Percentiles rank a stretch among this genome's conserved stretches.
phyloP scores from a whole-genome alignment of 2,329 filamentous ascomycete genomes.

The Pezicula carpinea region DNA sequence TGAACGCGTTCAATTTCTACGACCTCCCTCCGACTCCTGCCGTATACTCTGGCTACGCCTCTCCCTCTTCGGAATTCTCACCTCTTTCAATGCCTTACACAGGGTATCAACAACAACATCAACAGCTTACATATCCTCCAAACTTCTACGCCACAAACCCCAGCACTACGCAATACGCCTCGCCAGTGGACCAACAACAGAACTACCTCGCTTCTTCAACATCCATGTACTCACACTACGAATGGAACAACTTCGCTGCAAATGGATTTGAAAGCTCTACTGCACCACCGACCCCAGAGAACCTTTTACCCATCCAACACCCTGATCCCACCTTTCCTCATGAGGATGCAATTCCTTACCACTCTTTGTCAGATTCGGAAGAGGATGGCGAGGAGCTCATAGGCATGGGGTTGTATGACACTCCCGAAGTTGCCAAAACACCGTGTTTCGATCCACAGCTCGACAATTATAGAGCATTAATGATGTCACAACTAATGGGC shows the following conservation, averaged over 20 bases:
- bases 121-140: slow-evolving; percentile 9
- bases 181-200: slow-evolving; percentile 9
- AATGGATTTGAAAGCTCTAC: slow-evolving; percentile 41
- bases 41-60: slow-evolving; percentile 54
- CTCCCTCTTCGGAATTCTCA: slow-evolving; percentile 50
- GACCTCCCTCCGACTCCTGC: slow-evolving; percentile 41
- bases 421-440: slow-evolving; percentile 51
- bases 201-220: slow-evolving; percentile 9
- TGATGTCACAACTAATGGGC: slow-evolving; percentile 50
- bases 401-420: slow-evolving; percentile 79
- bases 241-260: slow-evolving; percentile 43
- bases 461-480: slow-evolving; percentile 47
- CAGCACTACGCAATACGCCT: slow-evolving; percentile 11
- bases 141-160: neutral
- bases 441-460: slow-evolving; percentile 40
- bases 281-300: slow-evolving; percentile 55
- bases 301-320: slow-evolving; percentile 49
- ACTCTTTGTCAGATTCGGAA: slow-evolving; percentile 49
- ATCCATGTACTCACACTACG: slow-evolving; percentile 27
- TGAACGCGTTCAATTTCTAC: slow-evolving; percentile 15
- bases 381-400: slow-evolving; percentile 65
- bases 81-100: slow-evolving; percentile 45
- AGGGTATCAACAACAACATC: slow-evolving; percentile 20
- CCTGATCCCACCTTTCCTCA: slow-evolving; percentile 39
- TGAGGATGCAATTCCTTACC: slow-evolving; percentile 46